phyloP scores from a whole-genome alignment of 2,329 filamentous ascomycete species.

The Taxawa tesnikishii region DNA sequence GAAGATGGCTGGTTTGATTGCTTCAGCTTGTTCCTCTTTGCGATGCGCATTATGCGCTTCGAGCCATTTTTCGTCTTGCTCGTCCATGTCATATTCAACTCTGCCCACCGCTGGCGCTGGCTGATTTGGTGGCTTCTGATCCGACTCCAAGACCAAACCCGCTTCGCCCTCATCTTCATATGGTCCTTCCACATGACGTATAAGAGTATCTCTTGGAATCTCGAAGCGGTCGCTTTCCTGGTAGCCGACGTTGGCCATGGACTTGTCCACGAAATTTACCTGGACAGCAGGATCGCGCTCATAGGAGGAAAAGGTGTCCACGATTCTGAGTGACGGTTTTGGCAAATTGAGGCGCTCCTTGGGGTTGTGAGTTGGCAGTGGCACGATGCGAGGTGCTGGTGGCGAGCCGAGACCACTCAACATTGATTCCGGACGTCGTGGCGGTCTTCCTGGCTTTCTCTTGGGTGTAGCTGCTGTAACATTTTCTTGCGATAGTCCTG shows the following conservation, averaged over 20 bases:
- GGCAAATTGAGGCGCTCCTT: conserved; percentile 71
- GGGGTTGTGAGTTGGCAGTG: conserved; percentile 66
- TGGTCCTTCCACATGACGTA: conserved; percentile 48
- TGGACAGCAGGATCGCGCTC: conserved; percentile 79
- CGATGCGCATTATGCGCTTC: conserved; percentile 70
- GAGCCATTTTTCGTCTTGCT: conserved; percentile 95
- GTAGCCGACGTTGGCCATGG: conserved; percentile 92
- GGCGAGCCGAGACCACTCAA: conserved; percentile 47
- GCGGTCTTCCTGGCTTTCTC: conserved; percentile 51
- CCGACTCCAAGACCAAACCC: conserved; percentile 38
- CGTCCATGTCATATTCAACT: conserved; percentile 99
- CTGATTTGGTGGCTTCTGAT: conserved; percentile 42
- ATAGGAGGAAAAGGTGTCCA: conserved; percentile 67
- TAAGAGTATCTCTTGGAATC: conserved; percentile 60
- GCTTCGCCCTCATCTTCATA: conserved; percentile 51
- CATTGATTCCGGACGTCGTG: conserved; percentile 50
- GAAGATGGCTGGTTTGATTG: conserved; percentile 85
- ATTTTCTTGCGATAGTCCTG: too few species aligned
- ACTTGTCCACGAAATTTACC: conserved; percentile 76
- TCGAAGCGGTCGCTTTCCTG: conserved; percentile 88
- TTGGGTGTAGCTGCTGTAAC: conserved; percentile 30
- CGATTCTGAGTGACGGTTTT: conserved; percentile 60
- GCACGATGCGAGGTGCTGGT: conserved; percentile 53
- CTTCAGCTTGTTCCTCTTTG: conserved; percentile 60
- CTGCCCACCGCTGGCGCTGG: conserved; percentile 49